phyloP scores from a whole-genome alignment of 1,284 basidiomycete genomes.

The Ustilago sp. region DNA sequence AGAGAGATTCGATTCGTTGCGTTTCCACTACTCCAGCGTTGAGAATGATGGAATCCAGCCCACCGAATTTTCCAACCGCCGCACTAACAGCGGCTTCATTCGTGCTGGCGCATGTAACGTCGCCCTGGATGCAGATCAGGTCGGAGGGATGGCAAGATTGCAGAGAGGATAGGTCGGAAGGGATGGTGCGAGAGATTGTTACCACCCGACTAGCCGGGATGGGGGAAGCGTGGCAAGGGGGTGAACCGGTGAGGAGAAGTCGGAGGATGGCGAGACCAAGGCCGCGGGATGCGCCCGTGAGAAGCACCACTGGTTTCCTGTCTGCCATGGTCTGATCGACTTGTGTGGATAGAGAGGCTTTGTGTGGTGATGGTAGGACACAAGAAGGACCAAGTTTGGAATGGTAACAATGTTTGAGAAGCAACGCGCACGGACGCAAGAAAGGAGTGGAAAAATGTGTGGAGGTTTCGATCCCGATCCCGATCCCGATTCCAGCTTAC shows the following conservation, averaged over 20 bases:
- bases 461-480: too few species aligned
- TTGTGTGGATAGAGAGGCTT: constrained; percentile 1
- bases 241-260: constrained; percentile 73
- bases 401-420: not conserved
- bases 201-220: constrained; percentile 75
- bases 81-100: constrained; percentile 74
- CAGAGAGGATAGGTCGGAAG: constrained; percentile 76
- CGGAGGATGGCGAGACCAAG: constrained; percentile 81
- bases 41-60: constrained; percentile 80
- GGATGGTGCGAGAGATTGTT: constrained; percentile 78
- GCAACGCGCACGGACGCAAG: constrained; percentile 9
- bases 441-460: too few species aligned
- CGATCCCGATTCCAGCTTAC: too few species aligned
- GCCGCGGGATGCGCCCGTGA: constrained; percentile 72
- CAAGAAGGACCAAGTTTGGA: not conserved
- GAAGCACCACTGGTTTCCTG: constrained; percentile 54
- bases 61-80: constrained; percentile 75
- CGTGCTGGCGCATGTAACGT: constrained; percentile 75
- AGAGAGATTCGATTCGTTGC: constrained; percentile 58
- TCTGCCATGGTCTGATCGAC: constrained; percentile 13
- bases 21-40: constrained; percentile 78
- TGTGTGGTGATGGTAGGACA: not conserved
- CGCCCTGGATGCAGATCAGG: constrained; percentile 75
- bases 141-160: constrained; percentile 63
- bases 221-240: constrained; percentile 14